Percentiles rank a stretch among this genome's conserved stretches.
phyloP scores from a whole-genome alignment of 176 grass and related monocot species.

The Alloteropsis semialata region DNA sequence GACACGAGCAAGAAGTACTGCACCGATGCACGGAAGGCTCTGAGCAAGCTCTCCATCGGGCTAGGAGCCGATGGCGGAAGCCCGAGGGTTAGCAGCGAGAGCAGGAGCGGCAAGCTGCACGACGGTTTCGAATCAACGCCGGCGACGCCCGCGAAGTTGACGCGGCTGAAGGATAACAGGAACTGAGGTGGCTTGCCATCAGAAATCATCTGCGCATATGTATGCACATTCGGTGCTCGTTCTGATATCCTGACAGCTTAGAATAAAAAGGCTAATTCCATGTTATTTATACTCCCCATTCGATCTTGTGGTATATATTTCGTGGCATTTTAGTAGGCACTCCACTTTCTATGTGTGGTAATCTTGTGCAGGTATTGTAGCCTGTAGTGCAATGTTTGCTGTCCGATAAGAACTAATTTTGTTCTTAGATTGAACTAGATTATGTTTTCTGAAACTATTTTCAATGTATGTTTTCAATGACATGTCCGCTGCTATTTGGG shows the following conservation, averaged over 20 bases:
- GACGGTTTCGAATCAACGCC: neutral
- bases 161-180: conserved; percentile 39
- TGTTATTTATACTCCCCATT: neutral
- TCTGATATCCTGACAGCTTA: neutral
- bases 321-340: neutral
- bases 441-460: neutral
- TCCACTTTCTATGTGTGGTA: neutral
- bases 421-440: neutral
- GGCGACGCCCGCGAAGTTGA: conserved; percentile 26
- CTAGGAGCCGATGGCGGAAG: conserved; percentile 29
- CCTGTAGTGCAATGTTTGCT: neutral
- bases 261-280: conserved; percentile 1
- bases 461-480: neutral
- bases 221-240: neutral
- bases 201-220: neutral
- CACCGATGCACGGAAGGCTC: conserved; percentile 47
- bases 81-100: conserved; percentile 26
- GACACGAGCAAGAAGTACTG: conserved; percentile 67
- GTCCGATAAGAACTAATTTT: neutral
- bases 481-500: neutral
- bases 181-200: conserved; percentile 15
- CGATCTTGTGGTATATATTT: neutral
- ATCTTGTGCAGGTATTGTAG: neutral
- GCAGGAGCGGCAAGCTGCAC: conserved; percentile 29
- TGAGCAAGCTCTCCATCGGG: conserved; percentile 59